Evolutionary conservation across 805 yeast genomes (phyloP).

Genomic region (Starmerella bacillaris): DNA sequence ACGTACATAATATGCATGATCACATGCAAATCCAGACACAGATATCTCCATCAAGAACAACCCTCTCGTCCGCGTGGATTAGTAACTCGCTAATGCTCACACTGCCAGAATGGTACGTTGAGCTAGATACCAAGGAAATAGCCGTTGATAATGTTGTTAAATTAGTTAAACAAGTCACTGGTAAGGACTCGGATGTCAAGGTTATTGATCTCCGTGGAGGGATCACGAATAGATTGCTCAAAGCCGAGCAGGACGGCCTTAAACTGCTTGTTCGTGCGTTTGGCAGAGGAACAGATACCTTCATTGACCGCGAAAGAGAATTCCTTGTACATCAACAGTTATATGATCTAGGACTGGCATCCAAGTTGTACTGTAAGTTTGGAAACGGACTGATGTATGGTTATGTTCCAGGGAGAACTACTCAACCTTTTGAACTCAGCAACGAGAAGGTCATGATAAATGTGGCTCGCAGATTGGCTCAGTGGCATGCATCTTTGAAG

Average conservation of each 20-base stretch:
- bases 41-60: too few relatives aligned
- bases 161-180: slow-evolving; percentile 7
- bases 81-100: slow-evolving; percentile 4
- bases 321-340: slow-evolving; percentile 51
- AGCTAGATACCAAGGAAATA: slow-evolving; percentile 1
- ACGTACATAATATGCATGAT: too few relatives aligned
- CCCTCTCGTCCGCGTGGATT: too few relatives aligned
- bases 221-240: slow-evolving; percentile 24
- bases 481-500: slow-evolving; percentile 41
- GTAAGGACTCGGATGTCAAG: slow-evolving; percentile 4
- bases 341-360: slow-evolving; percentile 44
- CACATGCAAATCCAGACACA: too few relatives aligned
- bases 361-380: slow-evolving; percentile 48
- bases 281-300: slow-evolving; percentile 54
- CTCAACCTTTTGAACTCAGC: slow-evolving; percentile 37
- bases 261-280: slow-evolving; percentile 43
- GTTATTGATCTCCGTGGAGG: slow-evolving; percentile 23
- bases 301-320: slow-evolving; percentile 59
- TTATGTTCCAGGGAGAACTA: slow-evolving; percentile 44
- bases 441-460: slow-evolving; percentile 32
- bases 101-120: slow-evolving; percentile 6
- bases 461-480: slow-evolving; percentile 49
- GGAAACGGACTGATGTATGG: slow-evolving; percentile 61
- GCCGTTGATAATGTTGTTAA: slow-evolving; percentile 4
- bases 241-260: slow-evolving; percentile 15